Conservation (phyloP, 441 rosid genomes). For the Pelargonium exstipulatum region DNA sequence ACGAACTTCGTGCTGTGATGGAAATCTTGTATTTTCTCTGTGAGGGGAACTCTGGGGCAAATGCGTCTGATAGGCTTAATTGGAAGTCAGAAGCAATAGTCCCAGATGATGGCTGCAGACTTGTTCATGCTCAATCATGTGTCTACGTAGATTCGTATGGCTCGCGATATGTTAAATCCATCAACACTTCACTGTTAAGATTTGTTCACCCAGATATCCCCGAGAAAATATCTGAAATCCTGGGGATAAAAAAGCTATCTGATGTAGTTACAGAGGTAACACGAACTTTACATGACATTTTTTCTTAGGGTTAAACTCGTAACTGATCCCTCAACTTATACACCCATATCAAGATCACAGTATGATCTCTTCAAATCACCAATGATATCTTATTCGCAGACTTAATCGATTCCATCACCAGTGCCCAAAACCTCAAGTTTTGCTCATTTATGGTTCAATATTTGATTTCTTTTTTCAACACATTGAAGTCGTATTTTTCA, state of each 20-base stretch:
- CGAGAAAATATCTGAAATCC: constrained; percentile 57
- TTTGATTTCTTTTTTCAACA: too few relatives aligned
- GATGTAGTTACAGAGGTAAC: constrained; percentile 86
- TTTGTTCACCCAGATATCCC: constrained; percentile 82
- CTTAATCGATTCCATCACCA: too few relatives aligned
- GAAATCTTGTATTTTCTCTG: constrained; percentile 75
- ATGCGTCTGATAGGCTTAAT: constrained; percentile 24
- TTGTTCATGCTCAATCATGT: constrained; percentile 76
- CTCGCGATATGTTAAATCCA: constrained; percentile 60
- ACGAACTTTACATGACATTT: constrained; percentile 11
- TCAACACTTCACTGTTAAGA: constrained; percentile 72
- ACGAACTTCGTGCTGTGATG: constrained; percentile 96
- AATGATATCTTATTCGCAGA: too few relatives aligned
- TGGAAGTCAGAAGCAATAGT: constrained; percentile 63
- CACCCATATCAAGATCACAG: too few relatives aligned
- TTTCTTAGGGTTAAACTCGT: neutral
- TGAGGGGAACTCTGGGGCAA: constrained; percentile 38
- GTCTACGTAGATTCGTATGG: constrained; percentile 80
- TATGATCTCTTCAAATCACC: too few relatives aligned
- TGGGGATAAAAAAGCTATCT: constrained; percentile 84
- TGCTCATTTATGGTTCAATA: too few relatives aligned
- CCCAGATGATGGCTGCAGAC: constrained; percentile 97
- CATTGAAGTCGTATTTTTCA: too few relatives aligned
- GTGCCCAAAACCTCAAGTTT: too few relatives aligned
- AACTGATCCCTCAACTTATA: too few relatives aligned